These are phyloP conservation scores for Penicillium sp. DNA, from an alignment of 2,329 filamentous ascomycete genomes.

Conservation along the genomic window DNA sequence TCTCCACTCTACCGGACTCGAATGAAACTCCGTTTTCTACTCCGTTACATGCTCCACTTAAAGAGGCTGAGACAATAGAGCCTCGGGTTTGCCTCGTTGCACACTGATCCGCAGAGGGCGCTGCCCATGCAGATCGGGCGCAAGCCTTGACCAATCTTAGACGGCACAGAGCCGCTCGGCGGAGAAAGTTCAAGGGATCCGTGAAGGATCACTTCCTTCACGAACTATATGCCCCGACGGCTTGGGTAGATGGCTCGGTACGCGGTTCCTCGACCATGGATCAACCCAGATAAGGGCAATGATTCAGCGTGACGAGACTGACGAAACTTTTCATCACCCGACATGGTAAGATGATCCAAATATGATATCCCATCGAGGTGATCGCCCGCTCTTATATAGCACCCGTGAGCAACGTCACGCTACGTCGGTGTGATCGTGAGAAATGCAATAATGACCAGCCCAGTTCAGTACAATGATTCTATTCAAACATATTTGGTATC, in stretches of 20 bases:
- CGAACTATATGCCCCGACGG: conserved; percentile 20
- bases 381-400: conserved; percentile 18
- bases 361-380: conserved; percentile 13
- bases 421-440: conserved; percentile 31
- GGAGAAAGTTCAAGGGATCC: neutral
- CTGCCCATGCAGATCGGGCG: neutral
- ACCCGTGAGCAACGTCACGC: conserved; percentile 14
- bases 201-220: neutral
- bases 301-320: conserved; percentile 32
- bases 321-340: conserved; percentile 32
- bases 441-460: conserved; percentile 29
- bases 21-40: conserved; percentile 14
- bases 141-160: neutral
- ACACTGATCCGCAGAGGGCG: neutral
- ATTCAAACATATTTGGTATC: conserved; percentile 14
- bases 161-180: neutral
- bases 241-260: conserved; percentile 21
- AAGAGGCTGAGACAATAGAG: conserved; percentile 1
- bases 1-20: conserved; percentile 16
- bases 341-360: conserved; percentile 16
- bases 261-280: conserved; percentile 25
- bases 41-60: conserved; percentile 3
- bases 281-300: conserved; percentile 17
- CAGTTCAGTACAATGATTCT: conserved; percentile 14
- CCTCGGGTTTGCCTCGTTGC: neutral